A percentile compares a stretch with the other conserved stretches of the same genome.
Evolutionary conservation across 352 stramenopile genomes (phyloP).

Genomic region (Globisporangium cylindrosporum): DNA sequence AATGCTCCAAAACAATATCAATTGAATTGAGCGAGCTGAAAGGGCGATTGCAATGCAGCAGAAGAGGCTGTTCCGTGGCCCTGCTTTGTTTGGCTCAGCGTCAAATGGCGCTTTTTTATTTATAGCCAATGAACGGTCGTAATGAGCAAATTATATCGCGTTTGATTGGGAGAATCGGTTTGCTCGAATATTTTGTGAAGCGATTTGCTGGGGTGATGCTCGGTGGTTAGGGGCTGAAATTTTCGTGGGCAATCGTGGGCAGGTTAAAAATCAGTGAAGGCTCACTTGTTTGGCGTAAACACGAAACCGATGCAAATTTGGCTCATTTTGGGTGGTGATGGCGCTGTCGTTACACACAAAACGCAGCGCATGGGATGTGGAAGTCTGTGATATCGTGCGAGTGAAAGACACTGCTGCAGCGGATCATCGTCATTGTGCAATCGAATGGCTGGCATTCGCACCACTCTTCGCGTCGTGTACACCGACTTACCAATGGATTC

Average conservation of each 20-base stretch:
- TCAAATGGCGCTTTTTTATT: neutral
- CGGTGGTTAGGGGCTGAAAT: slow-evolving; percentile 5
- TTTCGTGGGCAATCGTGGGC: slow-evolving; percentile 1
- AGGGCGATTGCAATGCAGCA: neutral
- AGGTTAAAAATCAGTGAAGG: neutral
- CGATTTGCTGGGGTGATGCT: neutral
- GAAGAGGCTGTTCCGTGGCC: neutral
- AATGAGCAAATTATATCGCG: neutral
- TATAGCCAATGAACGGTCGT: neutral
- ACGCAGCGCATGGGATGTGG: neutral
- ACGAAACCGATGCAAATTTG: neutral
- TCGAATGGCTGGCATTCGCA: too few species aligned
- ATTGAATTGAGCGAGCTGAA: neutral
- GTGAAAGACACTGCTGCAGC: neutral
- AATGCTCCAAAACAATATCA: too few species aligned
- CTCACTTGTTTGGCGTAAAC: neutral
- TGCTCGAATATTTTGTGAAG: neutral
- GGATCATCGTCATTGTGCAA: neutral
- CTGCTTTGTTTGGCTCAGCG: too few species aligned
- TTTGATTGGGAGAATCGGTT: neutral
- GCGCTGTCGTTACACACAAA: neutral
- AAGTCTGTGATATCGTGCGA: neutral
- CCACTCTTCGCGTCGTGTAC: too few species aligned
- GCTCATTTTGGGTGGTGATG: neutral
- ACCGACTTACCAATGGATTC: too few species aligned